phyloP scores from a whole-genome alignment of 495 filamentous ascomycete genomes.

The Parachaetomium inaequale region DNA sequence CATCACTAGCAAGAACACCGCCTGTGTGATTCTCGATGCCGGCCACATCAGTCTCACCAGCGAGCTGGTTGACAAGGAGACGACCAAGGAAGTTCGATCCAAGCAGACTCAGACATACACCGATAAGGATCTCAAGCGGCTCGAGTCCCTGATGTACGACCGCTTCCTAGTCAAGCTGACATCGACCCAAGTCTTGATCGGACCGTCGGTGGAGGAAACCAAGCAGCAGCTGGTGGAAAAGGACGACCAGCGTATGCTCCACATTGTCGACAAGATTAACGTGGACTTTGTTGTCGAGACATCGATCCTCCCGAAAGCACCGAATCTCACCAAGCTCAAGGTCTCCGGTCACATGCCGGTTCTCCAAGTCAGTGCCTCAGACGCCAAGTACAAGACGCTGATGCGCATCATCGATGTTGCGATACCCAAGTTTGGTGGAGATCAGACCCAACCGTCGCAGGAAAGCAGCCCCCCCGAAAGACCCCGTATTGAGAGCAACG shows the following conservation, averaged over 20 bases:
- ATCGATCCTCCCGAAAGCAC: constrained; percentile 90
- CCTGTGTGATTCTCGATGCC: constrained; percentile 91
- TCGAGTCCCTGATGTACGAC: constrained; percentile 93
- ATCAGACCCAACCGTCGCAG: constrained; percentile 33
- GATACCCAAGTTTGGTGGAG: constrained; percentile 74
- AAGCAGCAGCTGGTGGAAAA: constrained; percentile 73
- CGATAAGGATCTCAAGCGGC: constrained; percentile 78
- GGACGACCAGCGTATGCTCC: constrained; percentile 68
- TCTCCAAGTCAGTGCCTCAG: constrained; percentile 84
- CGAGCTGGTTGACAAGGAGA: constrained; percentile 85
- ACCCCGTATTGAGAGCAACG: constrained; percentile 46
- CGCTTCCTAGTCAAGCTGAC: constrained; percentile 88
- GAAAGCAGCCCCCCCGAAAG: constrained; percentile 46
- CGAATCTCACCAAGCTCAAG: constrained; percentile 86
- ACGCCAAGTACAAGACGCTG: constrained; percentile 90
- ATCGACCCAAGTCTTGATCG: constrained; percentile 91
- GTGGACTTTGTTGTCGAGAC: constrained; percentile 89
- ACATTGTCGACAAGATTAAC: constrained; percentile 94
- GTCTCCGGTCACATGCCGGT: constrained; percentile 90
- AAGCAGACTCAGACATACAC: constrained; percentile 87
- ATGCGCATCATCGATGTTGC: constrained; percentile 97
- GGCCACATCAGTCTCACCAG: constrained; percentile 93
- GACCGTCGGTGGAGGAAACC: constrained; percentile 87
- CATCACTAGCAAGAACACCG: constrained; percentile 71
- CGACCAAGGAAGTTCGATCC: constrained; percentile 79